Base-by-base conservation (phyloP, 306 rosid genomes). In the Pyrus betulifolia region DNA sequence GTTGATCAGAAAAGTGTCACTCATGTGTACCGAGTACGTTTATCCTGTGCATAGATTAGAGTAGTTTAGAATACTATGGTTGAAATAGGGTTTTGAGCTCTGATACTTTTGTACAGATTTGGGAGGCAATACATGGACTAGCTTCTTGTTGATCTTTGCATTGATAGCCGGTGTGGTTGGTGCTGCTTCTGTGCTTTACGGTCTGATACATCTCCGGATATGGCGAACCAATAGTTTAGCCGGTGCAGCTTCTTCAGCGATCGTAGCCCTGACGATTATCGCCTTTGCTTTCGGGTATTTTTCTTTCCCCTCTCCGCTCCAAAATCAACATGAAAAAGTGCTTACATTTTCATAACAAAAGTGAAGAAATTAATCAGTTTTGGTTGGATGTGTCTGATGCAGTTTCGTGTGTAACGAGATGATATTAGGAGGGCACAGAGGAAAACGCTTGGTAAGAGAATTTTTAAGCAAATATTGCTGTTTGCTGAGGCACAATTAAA, bases 51-150 rank as follows among this genome's bases (percentile, higher is more conserved):
- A 49, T 49, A 49, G 54, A 49, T 49, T 4, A 49, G 54, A 1
- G 55, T 14, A 49, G 8, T 49, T 49, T 15, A 0, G 55, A 49
- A 49, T 0, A 49, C 55, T 1, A 13, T 46, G 55, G 54, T 15
- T 6, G 54, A 49, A 49, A 49, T 0, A 15, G 21, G 9, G 6
- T n/a, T 70, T 70, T 23, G 68, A 11, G n/a, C 68, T 46, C 14
- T 13, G 35, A 70, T 49, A 71, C 21, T 82, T 19, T 38, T 19
- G 38, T n/a, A 46, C 80, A 82, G 86, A 82, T 66, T 80, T 85
- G 76, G 89, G 89, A 49, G 85, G 86, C 38, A 85, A 85, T 3
- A 62, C 83, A 70, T 65, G 86, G 55, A 82, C 89, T 7, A 83
- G 77, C 74, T 70, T 82, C 13, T 54, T 86, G 89, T 70, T 85